Evolutionary conservation across 2,329 filamentous ascomycete species (phyloP), one percentile per base, ranked within the genome.

Genomic region (Colletotrichum sp.): DNA sequence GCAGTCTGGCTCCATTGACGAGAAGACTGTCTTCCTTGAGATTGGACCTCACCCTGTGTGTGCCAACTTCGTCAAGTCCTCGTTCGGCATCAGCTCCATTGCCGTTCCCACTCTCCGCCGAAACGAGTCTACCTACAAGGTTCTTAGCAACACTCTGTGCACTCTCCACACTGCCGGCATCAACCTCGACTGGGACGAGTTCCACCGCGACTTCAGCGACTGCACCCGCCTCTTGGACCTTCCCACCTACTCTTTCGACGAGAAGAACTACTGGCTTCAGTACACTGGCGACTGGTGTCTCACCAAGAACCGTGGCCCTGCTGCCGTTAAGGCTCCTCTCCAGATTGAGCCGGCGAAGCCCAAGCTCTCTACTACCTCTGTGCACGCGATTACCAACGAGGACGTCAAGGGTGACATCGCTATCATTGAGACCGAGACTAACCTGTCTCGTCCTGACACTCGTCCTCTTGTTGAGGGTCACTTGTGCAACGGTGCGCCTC

Each of bases 41-140:
- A 86, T 95, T 78, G 93, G 93, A 15, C 92, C 93, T 48, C 92
- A 94, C 79, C 92, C 93, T 1, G 90, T 94, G n/a, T 93, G 91
- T 82, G 88, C 88, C 63, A 89, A 89, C 71, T 92, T 95, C 87
- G 88, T 78, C 76, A 93, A 93, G 84, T 88, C 90, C 21, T 91
- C 89, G 2, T 87, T 94, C 55, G 89, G 89, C 21, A 83, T 85
- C 12, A 85, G 86, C 6, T 89, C 88, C 13, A 85, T 87, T 28
- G 89, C 90, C 6, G 87, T 90, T 7, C 88, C 92, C 6, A 92
- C 92, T 2, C 86, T 95, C 3, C 91, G 91, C n/a, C 90, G 92
- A 52, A 90, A 89, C 32, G 92, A 94, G 78, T 86, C 92, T 74
- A 88, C 90, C 6, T 95, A 92, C 89, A 92, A 91, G 83, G 93